Conservation (phyloP, 1,284 basidiomycete species). For the Coniophora puteana region DNA sequence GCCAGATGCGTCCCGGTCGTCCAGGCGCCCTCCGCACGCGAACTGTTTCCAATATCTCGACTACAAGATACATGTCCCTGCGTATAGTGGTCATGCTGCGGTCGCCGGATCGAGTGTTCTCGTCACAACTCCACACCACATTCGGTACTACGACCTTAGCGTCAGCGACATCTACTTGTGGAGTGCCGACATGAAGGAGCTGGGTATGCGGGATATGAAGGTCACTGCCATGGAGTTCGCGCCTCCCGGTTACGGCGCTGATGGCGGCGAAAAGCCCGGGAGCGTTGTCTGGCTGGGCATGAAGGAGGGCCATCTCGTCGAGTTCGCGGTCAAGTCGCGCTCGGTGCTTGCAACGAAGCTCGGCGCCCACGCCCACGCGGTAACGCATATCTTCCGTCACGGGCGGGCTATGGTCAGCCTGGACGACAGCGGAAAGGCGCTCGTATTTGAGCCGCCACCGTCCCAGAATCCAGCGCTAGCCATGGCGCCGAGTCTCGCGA, state of each 20-base stretch:
- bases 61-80: constrained; percentile 51
- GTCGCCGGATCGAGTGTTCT: constrained; percentile 63
- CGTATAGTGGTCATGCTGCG: constrained; percentile 52
- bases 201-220: constrained; percentile 63
- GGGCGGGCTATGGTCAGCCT: constrained; percentile 69
- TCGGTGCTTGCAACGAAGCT: constrained; percentile 53
- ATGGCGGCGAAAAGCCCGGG: constrained; percentile 40
- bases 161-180: constrained; percentile 44
- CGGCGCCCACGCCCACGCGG: constrained; percentile 59
- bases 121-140: constrained; percentile 55
- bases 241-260: constrained; percentile 34
- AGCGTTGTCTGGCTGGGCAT: constrained; percentile 86
- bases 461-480: constrained; percentile 33
- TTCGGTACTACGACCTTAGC: constrained; percentile 63
- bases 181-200: constrained; percentile 57
- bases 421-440: constrained; percentile 81
- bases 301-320: constrained; percentile 83
- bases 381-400: constrained; percentile 73
- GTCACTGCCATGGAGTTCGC: constrained; percentile 78
- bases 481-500: constrained; percentile 34
- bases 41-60: constrained; percentile 42
- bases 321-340: constrained; percentile 70
- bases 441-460: constrained; percentile 69
- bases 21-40: constrained; percentile 66
- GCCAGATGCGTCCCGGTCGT: constrained; percentile 81